Evolutionary conservation across 495 filamentous ascomycete species (phyloP).

Genomic region (Penicillium nucicola): DNA sequence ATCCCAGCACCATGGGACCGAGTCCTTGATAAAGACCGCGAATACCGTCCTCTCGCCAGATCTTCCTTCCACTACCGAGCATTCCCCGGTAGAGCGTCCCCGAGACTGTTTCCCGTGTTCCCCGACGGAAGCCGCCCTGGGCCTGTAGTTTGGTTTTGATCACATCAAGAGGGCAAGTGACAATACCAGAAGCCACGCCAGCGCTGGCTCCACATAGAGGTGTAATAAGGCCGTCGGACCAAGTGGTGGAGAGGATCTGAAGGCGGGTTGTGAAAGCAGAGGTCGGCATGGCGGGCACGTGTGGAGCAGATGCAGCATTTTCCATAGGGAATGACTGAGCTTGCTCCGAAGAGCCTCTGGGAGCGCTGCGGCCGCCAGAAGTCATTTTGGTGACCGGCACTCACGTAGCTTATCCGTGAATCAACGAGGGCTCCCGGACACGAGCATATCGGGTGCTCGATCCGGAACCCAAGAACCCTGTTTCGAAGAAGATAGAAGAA

Average conservation of each 20-base stretch:
- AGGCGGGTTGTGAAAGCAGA: conserved; percentile 48
- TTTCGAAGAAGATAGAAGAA: conserved; percentile 11
- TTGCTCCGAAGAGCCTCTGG: conserved; percentile 30
- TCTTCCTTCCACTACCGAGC: conserved; percentile 76
- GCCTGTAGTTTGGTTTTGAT: conserved; percentile 99
- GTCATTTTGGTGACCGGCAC: conserved; percentile 40
- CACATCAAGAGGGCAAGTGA: conserved; percentile 96
- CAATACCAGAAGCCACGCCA: conserved; percentile 86
- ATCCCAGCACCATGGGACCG: conserved; percentile 90
- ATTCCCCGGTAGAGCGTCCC: conserved; percentile 74
- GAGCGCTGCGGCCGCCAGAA: conserved; percentile 34
- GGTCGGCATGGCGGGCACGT: conserved; percentile 17
- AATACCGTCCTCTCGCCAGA: conserved; percentile 84
- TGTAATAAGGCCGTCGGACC: conserved; percentile 54
- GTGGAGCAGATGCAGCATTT: conserved; percentile 16
- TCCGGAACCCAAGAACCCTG: conserved; percentile 40
- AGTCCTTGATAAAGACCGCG: conserved; percentile 91
- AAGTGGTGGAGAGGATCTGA: conserved; percentile 48
- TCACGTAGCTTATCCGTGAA: conserved; percentile 33
- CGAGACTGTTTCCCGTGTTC: conserved; percentile 41
- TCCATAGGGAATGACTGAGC: conserved; percentile 19
- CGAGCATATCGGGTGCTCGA: conserved; percentile 49
- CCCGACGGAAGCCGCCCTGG: conserved; percentile 72
- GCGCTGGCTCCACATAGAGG: conserved; percentile 81
- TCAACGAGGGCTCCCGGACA: conserved; percentile 45